A percentile compares a stretch with the other conserved stretches of the same genome.
phyloP scores from a whole-genome alignment of 2,329 filamentous ascomycete species.

The Cladosporium sp. region DNA sequence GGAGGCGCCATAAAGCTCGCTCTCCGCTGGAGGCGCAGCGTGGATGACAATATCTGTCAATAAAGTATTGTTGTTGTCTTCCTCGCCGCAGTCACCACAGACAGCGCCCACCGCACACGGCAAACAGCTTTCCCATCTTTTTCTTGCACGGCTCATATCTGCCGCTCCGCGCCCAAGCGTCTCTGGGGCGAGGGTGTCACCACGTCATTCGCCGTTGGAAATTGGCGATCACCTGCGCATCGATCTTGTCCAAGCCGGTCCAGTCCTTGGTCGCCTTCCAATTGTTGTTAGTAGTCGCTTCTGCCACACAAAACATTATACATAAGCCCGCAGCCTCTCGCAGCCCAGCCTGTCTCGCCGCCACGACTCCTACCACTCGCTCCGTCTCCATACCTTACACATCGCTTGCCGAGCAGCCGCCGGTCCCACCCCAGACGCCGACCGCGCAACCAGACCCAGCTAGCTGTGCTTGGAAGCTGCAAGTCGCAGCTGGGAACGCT shows the following conservation, averaged over 20 bases:
- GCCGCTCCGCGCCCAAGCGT: neutral
- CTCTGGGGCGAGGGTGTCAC: neutral
- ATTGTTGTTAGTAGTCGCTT: neutral
- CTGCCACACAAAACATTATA: neutral
- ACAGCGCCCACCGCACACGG: neutral
- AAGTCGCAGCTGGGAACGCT: neutral
- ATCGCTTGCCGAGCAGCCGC: neutral
- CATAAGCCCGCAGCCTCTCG: neutral
- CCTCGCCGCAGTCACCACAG: neutral
- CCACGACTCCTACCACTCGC: neutral
- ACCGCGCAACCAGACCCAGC: neutral
- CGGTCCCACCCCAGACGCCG: neutral
- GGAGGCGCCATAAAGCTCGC: neutral
- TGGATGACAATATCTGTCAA: too few relatives aligned
- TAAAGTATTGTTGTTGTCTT: neutral
- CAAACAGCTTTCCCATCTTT: neutral
- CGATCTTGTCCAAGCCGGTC: neutral
- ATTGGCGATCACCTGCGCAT: neutral
- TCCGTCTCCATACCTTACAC: conserved; percentile 2
- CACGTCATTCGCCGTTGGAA: conserved; percentile 5
- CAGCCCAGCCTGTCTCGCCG: neutral
- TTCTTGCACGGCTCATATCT: neutral
- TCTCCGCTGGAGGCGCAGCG: neutral
- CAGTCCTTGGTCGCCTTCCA: too few relatives aligned
- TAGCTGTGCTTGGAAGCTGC: neutral